Base-by-base conservation (phyloP, 371 early-diverging fungal species). In the Lichtheimia ramosa region DNA sequence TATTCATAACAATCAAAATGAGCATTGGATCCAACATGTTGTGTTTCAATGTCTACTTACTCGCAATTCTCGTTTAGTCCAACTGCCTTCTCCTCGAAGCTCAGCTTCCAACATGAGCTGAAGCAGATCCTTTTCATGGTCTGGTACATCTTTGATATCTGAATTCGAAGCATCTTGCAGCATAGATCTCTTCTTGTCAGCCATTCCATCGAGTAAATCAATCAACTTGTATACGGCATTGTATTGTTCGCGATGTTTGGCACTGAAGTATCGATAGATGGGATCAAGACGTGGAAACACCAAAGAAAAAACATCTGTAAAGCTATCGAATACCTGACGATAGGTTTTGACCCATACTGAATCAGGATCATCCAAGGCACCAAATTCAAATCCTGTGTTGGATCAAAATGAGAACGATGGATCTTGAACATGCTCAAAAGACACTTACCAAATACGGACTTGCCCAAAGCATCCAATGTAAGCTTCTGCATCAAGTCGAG, bases 81-180 rank as follows among this genome's bases (percentile, higher is more conserved):
- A 50, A 10, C 24, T 5, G 13, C 62, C 63, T 13, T 64, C 66
- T 14, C 68, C 66, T 24, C 61, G 41, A 4, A 57, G 48, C 46
- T 70, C 66, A 2, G 72, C 69, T 56, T 77, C 74, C n/a, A 77
- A 49, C 68, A 77, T 67, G 16, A 73, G 42, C 1, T 71, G 71
- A 3, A 77, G 61, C 20, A 77, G 27, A 43, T 77, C 77, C 39
- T 75, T 75, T 27, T 63, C 62, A 20, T 50, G 48, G 14, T 68
- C 61, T 12, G 60, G 46, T 6, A 23, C 41, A 43, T 21, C 34
- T 20, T 58, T 42, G 48, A 1, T 28, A 34, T 34, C 10, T n/a
- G 41, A 20, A 20, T 43, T 16, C 4, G 43, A 34, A 28, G 21
- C 28, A 5, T 48, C 18, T 49, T 27, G 34, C 24, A 55, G 18